phyloP scores from a whole-genome alignment of 805 yeast genomes.

The Wickerhamiella cacticola region DNA sequence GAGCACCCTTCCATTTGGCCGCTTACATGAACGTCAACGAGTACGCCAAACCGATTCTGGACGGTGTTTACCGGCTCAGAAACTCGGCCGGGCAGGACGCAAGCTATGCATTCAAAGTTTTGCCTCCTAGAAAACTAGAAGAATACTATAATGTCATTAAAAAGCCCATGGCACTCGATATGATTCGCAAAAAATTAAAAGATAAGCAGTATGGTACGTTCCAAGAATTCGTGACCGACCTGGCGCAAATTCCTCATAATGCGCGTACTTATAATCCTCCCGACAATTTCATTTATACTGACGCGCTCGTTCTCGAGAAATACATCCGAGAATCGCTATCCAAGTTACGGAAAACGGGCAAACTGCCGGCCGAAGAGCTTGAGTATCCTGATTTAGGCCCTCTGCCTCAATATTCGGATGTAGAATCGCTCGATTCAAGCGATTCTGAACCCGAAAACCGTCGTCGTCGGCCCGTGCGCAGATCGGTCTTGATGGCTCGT shows the following conservation, averaged over 20 bases:
- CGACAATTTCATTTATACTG: constrained; percentile 51
- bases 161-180: constrained; percentile 71
- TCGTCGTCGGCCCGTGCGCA: constrained; percentile 22
- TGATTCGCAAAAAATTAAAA: constrained; percentile 47
- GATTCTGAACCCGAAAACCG: constrained; percentile 23
- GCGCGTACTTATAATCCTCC: constrained; percentile 74
- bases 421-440: constrained; percentile 11
- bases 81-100: constrained; percentile 34
- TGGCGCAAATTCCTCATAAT: constrained; percentile 81
- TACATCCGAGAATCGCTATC: constrained; percentile 41
- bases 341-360: constrained; percentile 34
- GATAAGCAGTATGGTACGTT: constrained; percentile 44
- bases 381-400: constrained; percentile 58
- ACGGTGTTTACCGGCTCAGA: constrained; percentile 27
- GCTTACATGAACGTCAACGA: constrained; percentile 10
- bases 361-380: constrained; percentile 29
- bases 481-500: constrained; percentile 19
- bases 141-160: constrained; percentile 72
- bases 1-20: no score
- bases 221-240: constrained; percentile 60
- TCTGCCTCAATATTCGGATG: constrained; percentile 38
- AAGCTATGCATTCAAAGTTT: constrained; percentile 49
- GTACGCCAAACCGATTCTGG: constrained; percentile 21
- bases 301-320: constrained; percentile 50
- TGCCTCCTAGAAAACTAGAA: constrained; percentile 60